Evolutionary conservation across 306 rosid genomes (phyloP).

Genomic region (Glycine tomentella): DNA sequence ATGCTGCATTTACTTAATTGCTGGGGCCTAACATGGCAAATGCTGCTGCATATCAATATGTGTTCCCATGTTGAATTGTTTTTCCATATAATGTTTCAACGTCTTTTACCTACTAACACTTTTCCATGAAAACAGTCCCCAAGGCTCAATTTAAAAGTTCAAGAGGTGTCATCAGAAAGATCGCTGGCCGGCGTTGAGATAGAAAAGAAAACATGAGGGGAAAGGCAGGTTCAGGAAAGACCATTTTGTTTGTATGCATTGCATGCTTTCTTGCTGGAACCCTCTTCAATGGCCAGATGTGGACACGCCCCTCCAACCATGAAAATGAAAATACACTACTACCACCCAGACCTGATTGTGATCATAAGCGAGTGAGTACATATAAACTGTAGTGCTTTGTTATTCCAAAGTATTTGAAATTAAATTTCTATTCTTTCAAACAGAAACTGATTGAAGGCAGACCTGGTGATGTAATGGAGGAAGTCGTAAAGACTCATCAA

Average conservation of each 20-base stretch:
- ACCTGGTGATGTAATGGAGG: conserved; percentile 65
- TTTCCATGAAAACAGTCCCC: conserved; percentile 34
- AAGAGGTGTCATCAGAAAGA: too few relatives aligned
- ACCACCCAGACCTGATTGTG: conserved; percentile 39
- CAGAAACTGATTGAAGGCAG: conserved; percentile 77
- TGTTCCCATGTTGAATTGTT: conserved; percentile 34
- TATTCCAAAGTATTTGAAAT: neutral
- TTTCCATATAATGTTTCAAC: neutral
- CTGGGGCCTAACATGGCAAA: conserved; percentile 41
- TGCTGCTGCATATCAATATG: neutral
- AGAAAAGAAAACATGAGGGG: conserved; percentile 66
- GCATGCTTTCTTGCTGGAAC: conserved; percentile 84
- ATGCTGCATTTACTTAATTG: conserved; percentile 40
- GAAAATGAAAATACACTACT: neutral
- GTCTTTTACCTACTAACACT: neutral
- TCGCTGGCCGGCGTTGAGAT: neutral
- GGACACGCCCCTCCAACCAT: conserved; percentile 57
- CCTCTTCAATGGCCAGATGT: conserved; percentile 68
- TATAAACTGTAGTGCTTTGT: neutral
- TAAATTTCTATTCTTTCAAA: neutral
- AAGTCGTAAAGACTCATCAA: conserved; percentile 82
- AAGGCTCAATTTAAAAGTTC: conserved; percentile 4
- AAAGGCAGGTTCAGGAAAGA: conserved; percentile 62
- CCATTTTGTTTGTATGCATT: conserved; percentile 60
- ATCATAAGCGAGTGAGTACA: conserved; percentile 58